These are phyloP conservation scores for Tetrahymena thermophila DNA, from an alignment of 73 alveolate species.

Conservation along the genomic window DNA sequence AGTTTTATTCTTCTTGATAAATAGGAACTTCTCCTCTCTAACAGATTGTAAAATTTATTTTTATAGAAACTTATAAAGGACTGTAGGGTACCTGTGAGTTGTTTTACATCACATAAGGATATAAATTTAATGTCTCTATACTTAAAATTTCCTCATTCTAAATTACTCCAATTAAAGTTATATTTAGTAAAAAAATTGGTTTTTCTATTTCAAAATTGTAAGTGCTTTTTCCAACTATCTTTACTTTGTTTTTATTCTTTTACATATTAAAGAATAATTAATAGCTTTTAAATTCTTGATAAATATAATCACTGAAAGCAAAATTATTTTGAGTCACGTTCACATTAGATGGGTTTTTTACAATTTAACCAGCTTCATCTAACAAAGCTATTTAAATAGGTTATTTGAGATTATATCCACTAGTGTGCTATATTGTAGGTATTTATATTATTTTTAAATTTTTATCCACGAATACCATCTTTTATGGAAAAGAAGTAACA, in stretches of 20 bases:
- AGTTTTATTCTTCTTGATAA: background rate
- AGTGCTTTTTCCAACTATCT: background rate
- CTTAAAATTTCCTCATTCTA: background rate
- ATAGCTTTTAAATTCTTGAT: background rate
- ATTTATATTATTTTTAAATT: background rate
- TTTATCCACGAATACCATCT: background rate
- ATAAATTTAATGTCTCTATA: background rate
- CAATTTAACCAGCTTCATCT: background rate
- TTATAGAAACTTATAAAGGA: background rate
- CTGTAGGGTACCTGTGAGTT: background rate
- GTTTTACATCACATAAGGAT: background rate
- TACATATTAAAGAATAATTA: background rate
- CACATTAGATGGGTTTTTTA: background rate
- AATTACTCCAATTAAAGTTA: background rate
- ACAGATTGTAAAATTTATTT: background rate
- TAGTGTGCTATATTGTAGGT: background rate
- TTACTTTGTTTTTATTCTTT: background rate
- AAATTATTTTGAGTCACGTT: background rate
- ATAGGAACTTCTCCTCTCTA: background rate
- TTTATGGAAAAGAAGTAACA: background rate
- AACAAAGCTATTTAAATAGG: background rate
- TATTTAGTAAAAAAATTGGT: background rate
- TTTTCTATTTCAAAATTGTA: background rate
- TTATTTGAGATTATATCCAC: background rate
- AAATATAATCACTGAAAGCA: background rate